A percentile compares a stretch with the other conserved stretches of the same genome.
phyloP scores from a whole-genome alignment of 345 rosid genomes.

The Murraya koenigii region DNA sequence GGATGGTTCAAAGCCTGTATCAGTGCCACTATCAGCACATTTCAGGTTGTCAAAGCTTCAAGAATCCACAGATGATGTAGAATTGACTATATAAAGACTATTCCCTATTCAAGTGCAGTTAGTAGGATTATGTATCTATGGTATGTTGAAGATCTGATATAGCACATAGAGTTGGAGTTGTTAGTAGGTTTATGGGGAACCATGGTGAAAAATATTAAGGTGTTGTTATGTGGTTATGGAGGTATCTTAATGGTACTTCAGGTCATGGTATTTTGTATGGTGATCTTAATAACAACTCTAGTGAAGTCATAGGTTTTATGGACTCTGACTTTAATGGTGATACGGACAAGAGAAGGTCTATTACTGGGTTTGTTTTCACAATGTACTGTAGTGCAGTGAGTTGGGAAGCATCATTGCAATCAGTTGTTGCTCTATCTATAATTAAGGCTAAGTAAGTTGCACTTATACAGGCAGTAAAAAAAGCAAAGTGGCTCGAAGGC shows the following conservation, averaged over 20 bases:
- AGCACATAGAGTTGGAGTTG: not conserved
- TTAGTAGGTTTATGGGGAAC: not conserved
- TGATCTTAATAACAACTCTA: rapidly evolving
- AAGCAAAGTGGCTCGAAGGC: not conserved
- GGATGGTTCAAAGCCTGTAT: rapidly evolving
- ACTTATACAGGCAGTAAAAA: not conserved
- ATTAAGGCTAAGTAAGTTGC: not conserved
- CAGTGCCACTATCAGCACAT: not conserved
- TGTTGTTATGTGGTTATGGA: not conserved
- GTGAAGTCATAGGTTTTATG: not conserved
- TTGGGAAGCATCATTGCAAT: not conserved
- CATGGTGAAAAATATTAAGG: not conserved
- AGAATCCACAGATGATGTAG: not conserved
- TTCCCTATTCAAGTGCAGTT: not conserved
- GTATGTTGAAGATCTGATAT: not conserved
- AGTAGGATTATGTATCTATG: not conserved
- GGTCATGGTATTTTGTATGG: not conserved
- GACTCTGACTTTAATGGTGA: not conserved
- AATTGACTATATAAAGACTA: not conserved
- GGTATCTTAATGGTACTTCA: not conserved
- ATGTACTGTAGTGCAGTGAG: not conserved
- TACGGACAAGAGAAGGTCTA: not conserved
- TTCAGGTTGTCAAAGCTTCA: not conserved
- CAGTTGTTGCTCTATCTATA: not conserved
- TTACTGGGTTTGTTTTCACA: not conserved